Percentiles rank a stretch among this genome's conserved stretches.
These are phyloP conservation scores for Tephrocybe sp. DNA, from an alignment of 768 basidiomycete species.

Conservation along the genomic window DNA sequence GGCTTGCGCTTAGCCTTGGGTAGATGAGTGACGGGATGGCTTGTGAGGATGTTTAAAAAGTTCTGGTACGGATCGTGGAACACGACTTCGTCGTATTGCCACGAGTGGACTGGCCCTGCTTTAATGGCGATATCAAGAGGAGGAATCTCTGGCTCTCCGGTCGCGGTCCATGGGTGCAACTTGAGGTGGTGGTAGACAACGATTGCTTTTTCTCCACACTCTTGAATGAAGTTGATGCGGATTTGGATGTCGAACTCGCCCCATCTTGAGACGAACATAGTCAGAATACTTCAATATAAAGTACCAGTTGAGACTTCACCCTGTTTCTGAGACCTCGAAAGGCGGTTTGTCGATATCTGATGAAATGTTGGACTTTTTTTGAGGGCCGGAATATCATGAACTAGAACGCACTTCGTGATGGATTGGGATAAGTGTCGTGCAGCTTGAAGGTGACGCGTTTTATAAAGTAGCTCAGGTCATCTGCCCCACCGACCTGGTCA, in stretches of 20 bases:
- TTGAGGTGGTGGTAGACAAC: conserved; percentile 92
- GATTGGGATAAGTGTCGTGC: conserved; percentile 94
- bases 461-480: conserved; percentile 89
- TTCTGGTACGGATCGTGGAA: conserved; percentile 91
- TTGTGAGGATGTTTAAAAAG: conserved; percentile 78
- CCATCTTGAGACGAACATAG: conserved; percentile 56
- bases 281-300: background rate
- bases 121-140: conserved; percentile 67
- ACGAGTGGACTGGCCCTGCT: conserved; percentile 84
- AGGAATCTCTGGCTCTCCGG: conserved; percentile 66
- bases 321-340: conserved; percentile 95
- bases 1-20: conserved; percentile 62
- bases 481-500: conserved; percentile 84
- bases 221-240: conserved; percentile 83
- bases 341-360: conserved; percentile 90
- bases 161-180: conserved; percentile 82
- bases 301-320: conserved; percentile 45
- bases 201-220: conserved; percentile 90
- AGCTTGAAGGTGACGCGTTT: conserved; percentile 97
- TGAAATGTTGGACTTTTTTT: background rate
- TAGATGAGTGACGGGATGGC: conserved; percentile 82
- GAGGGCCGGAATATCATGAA: conserved; percentile 4
- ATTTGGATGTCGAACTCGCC: conserved; percentile 98
- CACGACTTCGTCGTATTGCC: conserved; percentile 99
- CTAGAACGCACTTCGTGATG: conserved; percentile 74